phyloP scores from a whole-genome alignment of 768 basidiomycete species.

The Boletellus ananas region DNA sequence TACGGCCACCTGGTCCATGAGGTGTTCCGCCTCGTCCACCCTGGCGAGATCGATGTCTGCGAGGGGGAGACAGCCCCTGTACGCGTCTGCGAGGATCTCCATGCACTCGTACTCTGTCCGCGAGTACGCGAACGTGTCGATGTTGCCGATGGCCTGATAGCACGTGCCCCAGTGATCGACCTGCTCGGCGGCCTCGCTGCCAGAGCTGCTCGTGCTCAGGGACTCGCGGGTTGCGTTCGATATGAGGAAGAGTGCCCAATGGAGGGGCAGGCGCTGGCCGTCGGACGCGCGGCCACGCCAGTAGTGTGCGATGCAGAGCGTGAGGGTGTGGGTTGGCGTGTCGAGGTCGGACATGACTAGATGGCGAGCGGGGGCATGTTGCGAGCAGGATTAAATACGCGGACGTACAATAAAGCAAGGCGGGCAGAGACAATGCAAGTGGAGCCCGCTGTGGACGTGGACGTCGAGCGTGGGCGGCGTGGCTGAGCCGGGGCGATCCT shows the following conservation, averaged over 20 bases:
- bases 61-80: slow-evolving; percentile 29
- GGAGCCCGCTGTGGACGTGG: too few species aligned
- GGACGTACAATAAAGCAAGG: slow-evolving; percentile 14
- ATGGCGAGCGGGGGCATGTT: not conserved
- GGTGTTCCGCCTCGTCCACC: slow-evolving; percentile 9
- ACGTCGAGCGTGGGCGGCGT: too few species aligned
- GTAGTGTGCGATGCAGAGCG: slow-evolving; percentile 30
- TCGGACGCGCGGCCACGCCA: slow-evolving; percentile 23
- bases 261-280: slow-evolving; percentile 25
- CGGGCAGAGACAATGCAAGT: slow-evolving; percentile 9
- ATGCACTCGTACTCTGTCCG: slow-evolving; percentile 26
- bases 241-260: slow-evolving; percentile 30
- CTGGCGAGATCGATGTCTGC: slow-evolving; percentile 16
- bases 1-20: slow-evolving; percentile 24
- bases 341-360: slow-evolving; percentile 17
- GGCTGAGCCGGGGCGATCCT: too few species aligned
- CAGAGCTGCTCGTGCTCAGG: slow-evolving; percentile 16
- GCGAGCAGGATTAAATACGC: slow-evolving; percentile 7
- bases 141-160: slow-evolving; percentile 28
- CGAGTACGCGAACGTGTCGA: slow-evolving; percentile 28
- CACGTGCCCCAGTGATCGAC: slow-evolving; percentile 32
- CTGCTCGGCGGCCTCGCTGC: slow-evolving; percentile 20
- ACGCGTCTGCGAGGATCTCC: slow-evolving; percentile 29
- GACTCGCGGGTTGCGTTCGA: slow-evolving; percentile 22
- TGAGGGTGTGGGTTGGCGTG: slow-evolving; percentile 13